These are phyloP conservation scores for Perilla frutescens DNA, from an alignment of 257 asterid genomes.

Conservation along the genomic window DNA sequence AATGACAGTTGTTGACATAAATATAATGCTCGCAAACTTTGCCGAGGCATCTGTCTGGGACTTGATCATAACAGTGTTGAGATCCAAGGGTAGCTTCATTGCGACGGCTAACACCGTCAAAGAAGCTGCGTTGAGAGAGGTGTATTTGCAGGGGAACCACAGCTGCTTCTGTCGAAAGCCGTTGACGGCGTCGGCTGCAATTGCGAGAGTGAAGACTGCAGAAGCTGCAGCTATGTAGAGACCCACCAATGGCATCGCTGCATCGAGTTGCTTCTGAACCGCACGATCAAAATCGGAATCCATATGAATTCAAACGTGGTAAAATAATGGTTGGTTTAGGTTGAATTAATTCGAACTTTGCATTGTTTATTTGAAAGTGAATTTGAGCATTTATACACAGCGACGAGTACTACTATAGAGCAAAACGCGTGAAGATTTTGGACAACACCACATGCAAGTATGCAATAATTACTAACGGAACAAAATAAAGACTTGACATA, in stretches of 20 bases:
- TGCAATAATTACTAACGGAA: no score
- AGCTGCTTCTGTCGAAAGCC: slow-evolving; percentile 34
- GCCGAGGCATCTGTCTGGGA: background rate
- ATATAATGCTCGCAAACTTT: background rate
- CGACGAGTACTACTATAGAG: no score
- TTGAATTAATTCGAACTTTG: no score
- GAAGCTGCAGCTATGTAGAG: slow-evolving; percentile 4
- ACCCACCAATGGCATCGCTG: slow-evolving; percentile 37
- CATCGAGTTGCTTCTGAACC: slow-evolving; percentile 8
- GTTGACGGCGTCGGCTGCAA: slow-evolving; percentile 33
- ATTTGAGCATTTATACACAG: no score
- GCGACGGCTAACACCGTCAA: slow-evolving; percentile 39
- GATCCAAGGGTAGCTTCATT: slow-evolving; percentile 41
- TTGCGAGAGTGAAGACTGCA: slow-evolving; percentile 14
- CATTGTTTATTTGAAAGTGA: no score
- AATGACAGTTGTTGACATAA: background rate
- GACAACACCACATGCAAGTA: no score
- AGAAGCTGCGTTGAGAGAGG: slow-evolving; percentile 38
- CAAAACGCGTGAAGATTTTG: no score
- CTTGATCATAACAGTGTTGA: slow-evolving; percentile 22
- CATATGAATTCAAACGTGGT: background rate
- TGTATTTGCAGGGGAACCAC: slow-evolving; percentile 45
- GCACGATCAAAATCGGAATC: background rate
- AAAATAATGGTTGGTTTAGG: no score
- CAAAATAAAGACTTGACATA: no score